Conservation (phyloP, 306 rosid genomes). For the Potentilla sterilis region DNA sequence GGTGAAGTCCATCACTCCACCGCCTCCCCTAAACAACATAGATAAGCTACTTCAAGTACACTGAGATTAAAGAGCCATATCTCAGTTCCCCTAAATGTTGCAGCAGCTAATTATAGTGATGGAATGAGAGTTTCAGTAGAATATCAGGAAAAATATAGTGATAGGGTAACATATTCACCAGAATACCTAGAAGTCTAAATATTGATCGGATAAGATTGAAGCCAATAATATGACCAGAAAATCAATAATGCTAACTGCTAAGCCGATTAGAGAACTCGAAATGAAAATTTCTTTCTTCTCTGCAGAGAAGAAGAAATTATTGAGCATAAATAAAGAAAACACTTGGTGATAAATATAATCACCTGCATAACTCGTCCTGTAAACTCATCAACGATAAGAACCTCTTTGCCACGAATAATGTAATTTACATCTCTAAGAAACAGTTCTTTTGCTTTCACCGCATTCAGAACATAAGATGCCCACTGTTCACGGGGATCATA, state of each 20-base stretch:
- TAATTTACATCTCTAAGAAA: constrained; percentile 93
- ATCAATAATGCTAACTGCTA: neutral
- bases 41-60: constrained; percentile 19
- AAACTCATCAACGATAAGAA: constrained; percentile 92
- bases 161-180: neutral
- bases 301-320: neutral
- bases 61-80: constrained; percentile 25
- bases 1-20: constrained; percentile 99
- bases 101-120: neutral
- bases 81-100: constrained; percentile 7
- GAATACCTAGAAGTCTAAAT: neutral
- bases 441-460: constrained; percentile 91
- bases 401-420: constrained; percentile 89
- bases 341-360: constrained; percentile 12
- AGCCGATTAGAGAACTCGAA: neutral
- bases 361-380: constrained; percentile 99
- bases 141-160: neutral
- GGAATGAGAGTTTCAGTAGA: neutral
- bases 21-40: constrained; percentile 74
- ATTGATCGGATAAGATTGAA: neutral
- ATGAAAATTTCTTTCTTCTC: neutral
- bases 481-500: constrained; percentile 98
- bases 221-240: neutral
- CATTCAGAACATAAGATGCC: constrained; percentile 92
- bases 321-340: neutral